These are phyloP conservation scores for Ammopiptanthus mongolicus DNA, from an alignment of 306 rosid genomes.

Conservation along the genomic window DNA sequence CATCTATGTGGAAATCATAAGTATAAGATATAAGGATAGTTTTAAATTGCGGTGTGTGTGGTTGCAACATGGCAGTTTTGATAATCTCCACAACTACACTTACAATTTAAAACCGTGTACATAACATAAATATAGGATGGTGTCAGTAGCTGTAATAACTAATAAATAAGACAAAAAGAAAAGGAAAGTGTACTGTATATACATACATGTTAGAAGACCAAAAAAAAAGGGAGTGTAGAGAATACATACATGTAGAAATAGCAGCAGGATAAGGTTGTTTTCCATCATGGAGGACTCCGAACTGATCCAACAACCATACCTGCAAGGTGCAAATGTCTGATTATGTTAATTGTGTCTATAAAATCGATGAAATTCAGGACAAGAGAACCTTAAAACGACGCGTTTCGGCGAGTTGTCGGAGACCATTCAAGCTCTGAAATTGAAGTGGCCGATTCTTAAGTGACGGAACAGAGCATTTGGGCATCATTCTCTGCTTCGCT, in stretches of 20 bases:
- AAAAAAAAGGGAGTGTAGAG: background rate
- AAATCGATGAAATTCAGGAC: background rate
- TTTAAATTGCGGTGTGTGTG: no score
- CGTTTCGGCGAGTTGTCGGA: slow-evolving; percentile 65
- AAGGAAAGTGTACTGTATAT: background rate
- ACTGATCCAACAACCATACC: slow-evolving; percentile 96
- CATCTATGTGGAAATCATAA: background rate
- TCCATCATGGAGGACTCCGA: slow-evolving; percentile 96
- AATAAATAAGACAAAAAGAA: no score
- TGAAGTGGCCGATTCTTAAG: slow-evolving; percentile 34
- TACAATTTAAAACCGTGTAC: no score
- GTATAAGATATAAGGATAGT: background rate
- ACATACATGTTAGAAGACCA: slow-evolving; percentile 39
- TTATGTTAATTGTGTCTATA: background rate
- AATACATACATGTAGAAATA: slow-evolving; percentile 56
- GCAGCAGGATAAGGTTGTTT: slow-evolving; percentile 89
- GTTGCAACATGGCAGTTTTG: no score
- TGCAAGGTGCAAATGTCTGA: slow-evolving; percentile 21
- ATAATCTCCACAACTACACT: no score
- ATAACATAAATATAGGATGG: background rate
- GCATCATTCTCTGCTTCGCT: slow-evolving; percentile 31
- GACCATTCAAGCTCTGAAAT: slow-evolving; percentile 58
- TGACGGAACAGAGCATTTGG: slow-evolving; percentile 47
- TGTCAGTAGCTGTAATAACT: no score
- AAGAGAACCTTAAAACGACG: slow-evolving; percentile 56